A percentile compares a stretch with the other conserved stretches of the same genome.
Conservation (phyloP, 148 eudicot genomes). For the Silene uniflora region DNA sequence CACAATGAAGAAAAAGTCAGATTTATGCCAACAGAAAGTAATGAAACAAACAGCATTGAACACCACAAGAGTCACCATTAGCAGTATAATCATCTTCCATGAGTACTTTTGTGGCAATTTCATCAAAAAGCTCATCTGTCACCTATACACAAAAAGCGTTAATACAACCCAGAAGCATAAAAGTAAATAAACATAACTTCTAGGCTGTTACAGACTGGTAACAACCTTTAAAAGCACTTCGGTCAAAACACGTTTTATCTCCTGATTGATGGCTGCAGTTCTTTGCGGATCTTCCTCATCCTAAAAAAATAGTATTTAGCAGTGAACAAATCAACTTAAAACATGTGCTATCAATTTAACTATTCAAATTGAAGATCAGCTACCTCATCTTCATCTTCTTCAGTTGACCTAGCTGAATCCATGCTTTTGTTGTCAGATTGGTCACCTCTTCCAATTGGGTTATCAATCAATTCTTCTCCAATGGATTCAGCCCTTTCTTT, state of each 20-base stretch:
- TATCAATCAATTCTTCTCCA: conserved; percentile 61
- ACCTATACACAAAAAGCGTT: conserved; percentile 50
- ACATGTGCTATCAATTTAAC: conserved; percentile 2
- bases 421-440: conserved; percentile 72
- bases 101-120: conserved; percentile 85
- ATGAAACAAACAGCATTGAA: conserved; percentile 10
- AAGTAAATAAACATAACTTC: background rate
- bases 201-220: conserved; percentile 5
- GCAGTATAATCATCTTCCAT: conserved; percentile 56
- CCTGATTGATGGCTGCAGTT: conserved; percentile 83
- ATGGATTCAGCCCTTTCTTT: conserved; percentile 48
- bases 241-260: conserved; percentile 91
- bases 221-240: conserved; percentile 91
- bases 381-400: conserved; percentile 74
- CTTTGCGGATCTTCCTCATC: conserved; percentile 72
- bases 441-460: conserved; percentile 52
- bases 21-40: conserved; percentile 4
- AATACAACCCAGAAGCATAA: conserved; percentile 17
- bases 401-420: conserved; percentile 72
- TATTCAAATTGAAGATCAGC: conserved; percentile 15
- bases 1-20: conserved; percentile 7
- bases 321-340: background rate
- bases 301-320: conserved; percentile 35
- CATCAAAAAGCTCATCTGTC: conserved; percentile 89
- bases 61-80: conserved; percentile 41